Evolutionary conservation across 2,329 filamentous ascomycete genomes (phyloP), one percentile per base, ranked within the genome.

Genomic region (Microsporum ferrugineum): DNA sequence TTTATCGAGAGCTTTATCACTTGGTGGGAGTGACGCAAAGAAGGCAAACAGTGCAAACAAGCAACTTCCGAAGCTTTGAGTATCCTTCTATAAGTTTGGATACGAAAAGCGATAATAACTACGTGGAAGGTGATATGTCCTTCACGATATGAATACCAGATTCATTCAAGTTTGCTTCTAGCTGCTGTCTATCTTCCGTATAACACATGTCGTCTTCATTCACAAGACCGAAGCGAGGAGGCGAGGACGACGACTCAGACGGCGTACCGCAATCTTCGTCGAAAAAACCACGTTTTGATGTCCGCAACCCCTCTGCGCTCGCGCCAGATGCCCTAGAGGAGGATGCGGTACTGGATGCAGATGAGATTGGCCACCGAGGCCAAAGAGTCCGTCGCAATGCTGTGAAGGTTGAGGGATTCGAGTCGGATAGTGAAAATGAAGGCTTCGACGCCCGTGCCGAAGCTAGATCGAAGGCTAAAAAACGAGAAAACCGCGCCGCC

Each of bases 331-430:
- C 85, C 1, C 82, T 83, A 1, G 87, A 89, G 65, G 84, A 91
- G 67, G 62, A 65, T 39, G 84, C 84, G 0, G 82, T 92, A 33
- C 82, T 99, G 6, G 89, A 95, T 58, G 90, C 91, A 27, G 94
- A 97, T 71, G 91, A 96, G 43, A 96, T 97, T 65, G 91, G 91
- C 14, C 82, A 82, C 59, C 81, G 84, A 17, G 84, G 84, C 1
- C 82, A 84, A 36, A 82, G 85, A 45, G 89, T 90, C 0, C 96
- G 96, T 73, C 89, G 94, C 64, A 92, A 92, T 66, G 94, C 92
- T 0, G 89, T 99, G 60, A 96, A 97, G 70, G 85, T 99, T 45
- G 94, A 97, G 70, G 94, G 94, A 58, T 99, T 97, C 76, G 92
- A 97, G 67, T 94, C 88, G 7, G 94, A 99, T 74, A 85, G 82